phyloP scores from a whole-genome alignment of 75 land plant genomes.

The Ceratopteris richardii region DNA sequence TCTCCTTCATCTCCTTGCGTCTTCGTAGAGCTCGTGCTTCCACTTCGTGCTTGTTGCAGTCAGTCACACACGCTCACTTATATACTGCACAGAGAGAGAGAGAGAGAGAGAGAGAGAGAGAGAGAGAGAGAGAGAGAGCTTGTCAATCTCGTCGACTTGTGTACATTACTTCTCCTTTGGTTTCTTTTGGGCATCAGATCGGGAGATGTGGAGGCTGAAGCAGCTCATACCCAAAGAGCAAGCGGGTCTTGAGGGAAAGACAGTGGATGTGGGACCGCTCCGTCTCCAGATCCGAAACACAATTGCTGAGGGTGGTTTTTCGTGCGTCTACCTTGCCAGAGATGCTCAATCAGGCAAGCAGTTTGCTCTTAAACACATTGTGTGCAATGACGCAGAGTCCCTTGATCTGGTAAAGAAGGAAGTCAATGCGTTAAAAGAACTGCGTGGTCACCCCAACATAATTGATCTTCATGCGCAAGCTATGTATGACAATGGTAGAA shows the following conservation, averaged over 20 bases:
- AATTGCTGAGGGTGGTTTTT: conserved; percentile 93
- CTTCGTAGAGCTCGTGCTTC: too few relatives aligned
- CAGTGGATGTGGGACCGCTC: conserved; percentile 68
- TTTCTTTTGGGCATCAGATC: too few relatives aligned
- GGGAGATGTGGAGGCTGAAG: conserved; percentile 21
- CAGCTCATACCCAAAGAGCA: conserved; percentile 55
- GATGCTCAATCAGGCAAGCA: conserved; percentile 63
- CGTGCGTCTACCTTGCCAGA: conserved; percentile 75
- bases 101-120: too few relatives aligned
- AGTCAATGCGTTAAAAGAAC: conserved; percentile 65
- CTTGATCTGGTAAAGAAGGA: conserved; percentile 78
- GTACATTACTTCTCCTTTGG: too few relatives aligned
- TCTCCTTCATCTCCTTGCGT: too few relatives aligned
- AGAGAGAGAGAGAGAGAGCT: too few relatives aligned
- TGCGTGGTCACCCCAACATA: conserved; percentile 81
- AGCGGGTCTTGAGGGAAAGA: conserved; percentile 71
- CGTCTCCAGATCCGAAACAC: conserved; percentile 59
- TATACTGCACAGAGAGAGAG: too few relatives aligned
- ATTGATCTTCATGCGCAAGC: conserved; percentile 63
- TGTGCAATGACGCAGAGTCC: conserved; percentile 81
- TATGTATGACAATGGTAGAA: conserved; percentile 71
- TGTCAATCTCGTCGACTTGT: too few relatives aligned
- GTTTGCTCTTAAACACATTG: conserved; percentile 89
- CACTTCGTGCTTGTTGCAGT: too few relatives aligned
- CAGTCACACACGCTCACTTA: too few relatives aligned